phyloP scores from a whole-genome alignment of 495 filamentous ascomycete genomes.

The Astrocystis sublimbata region DNA sequence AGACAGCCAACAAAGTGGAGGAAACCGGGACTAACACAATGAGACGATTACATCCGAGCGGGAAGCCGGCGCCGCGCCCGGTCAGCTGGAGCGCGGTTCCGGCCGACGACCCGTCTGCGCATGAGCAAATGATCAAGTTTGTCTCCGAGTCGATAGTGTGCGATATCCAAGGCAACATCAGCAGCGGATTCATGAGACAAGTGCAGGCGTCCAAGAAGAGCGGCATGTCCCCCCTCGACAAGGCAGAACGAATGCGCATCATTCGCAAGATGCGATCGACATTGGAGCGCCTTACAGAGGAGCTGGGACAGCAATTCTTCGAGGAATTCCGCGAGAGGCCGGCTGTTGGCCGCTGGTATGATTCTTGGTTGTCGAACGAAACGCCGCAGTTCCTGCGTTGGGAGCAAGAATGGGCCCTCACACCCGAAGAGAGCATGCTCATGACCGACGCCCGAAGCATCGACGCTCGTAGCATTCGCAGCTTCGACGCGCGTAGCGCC shows the following conservation, averaged over 20 bases:
- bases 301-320: conserved; percentile 19
- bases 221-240: conserved; percentile 18
- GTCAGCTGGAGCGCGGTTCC: conserved; percentile 19
- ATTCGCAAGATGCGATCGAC: conserved; percentile 19
- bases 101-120: conserved; percentile 16
- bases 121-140: conserved; percentile 21
- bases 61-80: conserved; percentile 1
- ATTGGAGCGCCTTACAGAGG: conserved; percentile 19
- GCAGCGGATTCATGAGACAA: conserved; percentile 16
- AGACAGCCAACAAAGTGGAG: neutral
- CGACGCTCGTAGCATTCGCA: too few relatives aligned
- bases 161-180: conserved; percentile 18
- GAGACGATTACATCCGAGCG: conserved; percentile 13
- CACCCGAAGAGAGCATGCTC: neutral
- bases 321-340: conserved; percentile 16
- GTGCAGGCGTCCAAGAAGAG: conserved; percentile 18
- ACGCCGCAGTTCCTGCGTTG: conserved; percentile 12
- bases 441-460: neutral
- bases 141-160: conserved; percentile 18
- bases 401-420: conserved; percentile 18
- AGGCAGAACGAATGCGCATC: conserved; percentile 21
- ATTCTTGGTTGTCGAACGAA: conserved; percentile 20
- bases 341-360: conserved; percentile 18
- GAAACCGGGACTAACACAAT: neutral
- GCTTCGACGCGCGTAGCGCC: neutral